Base-by-base conservation (phyloP, 2,329 filamentous ascomycete genomes). In the Neonectria punicea region DNA sequence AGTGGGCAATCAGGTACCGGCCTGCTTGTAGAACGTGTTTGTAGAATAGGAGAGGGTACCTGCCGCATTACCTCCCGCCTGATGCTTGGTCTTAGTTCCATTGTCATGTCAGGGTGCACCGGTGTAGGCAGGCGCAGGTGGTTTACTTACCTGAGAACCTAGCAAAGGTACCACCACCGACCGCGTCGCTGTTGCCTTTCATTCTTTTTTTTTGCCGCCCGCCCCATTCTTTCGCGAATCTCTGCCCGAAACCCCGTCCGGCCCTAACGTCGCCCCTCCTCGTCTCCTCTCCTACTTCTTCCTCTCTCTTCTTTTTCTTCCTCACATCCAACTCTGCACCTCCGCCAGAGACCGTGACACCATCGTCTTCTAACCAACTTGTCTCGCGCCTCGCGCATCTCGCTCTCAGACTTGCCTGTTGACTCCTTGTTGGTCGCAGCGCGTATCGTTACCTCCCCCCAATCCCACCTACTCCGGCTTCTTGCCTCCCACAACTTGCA, bases 351-450 rank as follows among this genome's bases (percentile, higher is more conserved):
- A 74, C 67, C 65, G 60, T 65, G 60, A 58, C 63, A 55, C 63
- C 67, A 67, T 65, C 57, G 54, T 63, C 61, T 62, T 50, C 64
- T 61, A 51, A 39, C 36, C 62, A 50, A 22, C 34, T 53, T 58
- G 28, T 64, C 55, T 65, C 67, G 68, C 69, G 70, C 63, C 60
- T 55, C 68, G 71, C 70, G 71, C 67, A 73, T 55, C 39, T 62
- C 58, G 25, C 46, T 64, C 43, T 60, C 41, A 62, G 34, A 67
- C 56, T 68, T 68, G 69, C 69, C 71, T 75, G 70, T 61, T 71
- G 73, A 73, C 73, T 75, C 51, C 54, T 55, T 14, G 47, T 63
- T 58, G 66, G 73, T 74, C 73, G 73, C 73, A 75, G 73, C 69
- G 72, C 73, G 65, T 49, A 61, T 71, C 53, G 58, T 67, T 61